phyloP scores from a whole-genome alignment of 2,329 filamentous ascomycete genomes.

The Colletotrichum sp. region DNA sequence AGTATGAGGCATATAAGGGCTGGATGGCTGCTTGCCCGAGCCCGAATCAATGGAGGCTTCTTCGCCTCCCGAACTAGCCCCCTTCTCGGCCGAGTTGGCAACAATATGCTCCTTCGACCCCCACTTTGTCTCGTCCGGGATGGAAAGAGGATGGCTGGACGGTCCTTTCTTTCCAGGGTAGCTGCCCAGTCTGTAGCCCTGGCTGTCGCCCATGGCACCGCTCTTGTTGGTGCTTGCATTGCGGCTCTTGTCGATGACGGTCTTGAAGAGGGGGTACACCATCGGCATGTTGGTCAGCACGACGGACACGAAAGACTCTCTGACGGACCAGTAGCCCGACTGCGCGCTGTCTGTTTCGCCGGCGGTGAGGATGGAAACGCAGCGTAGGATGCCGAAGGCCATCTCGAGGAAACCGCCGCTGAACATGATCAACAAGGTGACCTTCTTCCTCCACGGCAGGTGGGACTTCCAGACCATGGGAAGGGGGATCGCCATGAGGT shows the following conservation, averaged over 20 bases:
- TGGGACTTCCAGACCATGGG: slow-evolving; percentile 14
- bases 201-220: background rate
- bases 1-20: background rate
- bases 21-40: background rate
- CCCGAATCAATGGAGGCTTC: background rate
- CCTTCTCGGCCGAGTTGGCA: background rate
- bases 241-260: slow-evolving; percentile 25
- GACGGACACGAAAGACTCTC: slow-evolving; percentile 44
- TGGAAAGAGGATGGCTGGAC: background rate
- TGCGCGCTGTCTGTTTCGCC: slow-evolving; percentile 34
- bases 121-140: background rate
- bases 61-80: background rate
- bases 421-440: slow-evolving; percentile 12
- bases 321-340: slow-evolving; percentile 42
- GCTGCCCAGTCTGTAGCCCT: slow-evolving; percentile 7
- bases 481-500: slow-evolving; percentile 6
- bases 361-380: slow-evolving; percentile 15
- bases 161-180: background rate
- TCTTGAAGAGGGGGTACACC: slow-evolving; percentile 38
- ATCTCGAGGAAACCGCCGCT: slow-evolving; percentile 17
- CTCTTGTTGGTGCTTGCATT: slow-evolving; percentile 11
- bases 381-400: slow-evolving; percentile 11
- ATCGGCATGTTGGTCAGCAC: slow-evolving; percentile 44
- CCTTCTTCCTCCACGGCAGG: slow-evolving; percentile 11
- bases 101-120: slow-evolving; percentile 9